Evolutionary conservation across 805 yeast genomes (phyloP), one percentile per base, ranked within the genome.

Genomic region (Kodamaea nitidulidarum): DNA sequence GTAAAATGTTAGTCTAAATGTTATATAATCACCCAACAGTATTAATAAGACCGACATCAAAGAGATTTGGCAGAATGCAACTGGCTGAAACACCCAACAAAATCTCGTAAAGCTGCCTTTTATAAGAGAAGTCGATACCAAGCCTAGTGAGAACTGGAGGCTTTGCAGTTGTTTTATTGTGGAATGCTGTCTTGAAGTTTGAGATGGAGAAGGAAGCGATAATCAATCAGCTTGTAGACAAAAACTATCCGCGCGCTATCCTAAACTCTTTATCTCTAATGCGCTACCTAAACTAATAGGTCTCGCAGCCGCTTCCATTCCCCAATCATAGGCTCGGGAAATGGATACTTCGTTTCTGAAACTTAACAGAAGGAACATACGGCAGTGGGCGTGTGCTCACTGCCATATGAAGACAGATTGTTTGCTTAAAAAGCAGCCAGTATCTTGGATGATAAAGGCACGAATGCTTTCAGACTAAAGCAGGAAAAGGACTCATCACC

Each of bases 1-100:
- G 72, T 14, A 37, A 24, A 17, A 26, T 36, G 39, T 37, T 37
- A 37, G 40, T 37, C 12, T 15, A 25, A 22, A 26, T 27, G 11
- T 14, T 15, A 21, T 18, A 30, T 16, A 15, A 17, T 16, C 12
- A 10, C 21, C 22, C 32, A 30, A 14, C 21, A 30, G 21, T 10
- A 15, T 7, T 5, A 16, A 30, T 9, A 30, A 27, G 8, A 15
- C 16, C 31, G 12, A 27, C 16, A 27, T 12, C 17, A 27, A 12
- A 27, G 16, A 25, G 14, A 12, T 4, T 12, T n/a, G 5, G 16
- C 14, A 15, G 16, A n/a, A 30, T 30, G 32, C 12, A n/a, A 30
- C 32, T 30, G 32, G 32, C 21, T 30, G 32, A 30, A 30, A 30
- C 32, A 30, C 32, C 31, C 5, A 14, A 27, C 10, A 15, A 15